Evolutionary conservation across 495 filamentous ascomycete genomes (phyloP).

Genomic region (Eremomyces bilateralis): DNA sequence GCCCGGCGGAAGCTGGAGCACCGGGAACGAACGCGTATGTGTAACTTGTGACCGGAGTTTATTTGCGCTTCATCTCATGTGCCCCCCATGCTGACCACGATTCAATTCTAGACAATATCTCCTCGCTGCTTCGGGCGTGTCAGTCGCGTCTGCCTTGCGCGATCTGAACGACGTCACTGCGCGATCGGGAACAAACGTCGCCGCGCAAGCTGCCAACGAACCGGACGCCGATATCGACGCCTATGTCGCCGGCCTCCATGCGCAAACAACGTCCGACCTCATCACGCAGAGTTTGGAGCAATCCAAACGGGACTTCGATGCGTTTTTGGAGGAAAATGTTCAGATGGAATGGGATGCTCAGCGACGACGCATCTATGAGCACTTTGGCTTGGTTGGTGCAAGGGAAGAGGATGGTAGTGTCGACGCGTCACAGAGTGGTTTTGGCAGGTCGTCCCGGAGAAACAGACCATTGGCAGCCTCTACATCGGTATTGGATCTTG

Average conservation of each 20-base stretch:
- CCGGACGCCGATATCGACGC: constrained; percentile 58
- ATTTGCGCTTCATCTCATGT: no score
- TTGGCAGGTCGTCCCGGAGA: constrained; percentile 37
- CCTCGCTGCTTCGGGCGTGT: constrained; percentile 72
- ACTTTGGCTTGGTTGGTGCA: constrained; percentile 60
- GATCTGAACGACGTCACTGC: constrained; percentile 45
- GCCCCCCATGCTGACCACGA: no score
- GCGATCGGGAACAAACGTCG: constrained; percentile 22
- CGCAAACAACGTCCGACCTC: constrained; percentile 78
- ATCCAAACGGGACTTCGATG: constrained; percentile 73
- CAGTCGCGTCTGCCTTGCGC: constrained; percentile 51
- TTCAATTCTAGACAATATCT: constrained; percentile 56
- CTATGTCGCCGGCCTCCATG: constrained; percentile 63
- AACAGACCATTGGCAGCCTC: constrained; percentile 20
- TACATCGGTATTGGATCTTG: constrained; percentile 28
- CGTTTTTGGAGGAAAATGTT: constrained; percentile 80
- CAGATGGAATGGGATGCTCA: constrained; percentile 91
- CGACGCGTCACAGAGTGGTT: constrained; percentile 13
- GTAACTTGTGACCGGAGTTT: no score
- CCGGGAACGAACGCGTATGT: constrained; percentile 10
- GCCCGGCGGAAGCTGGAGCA: constrained; percentile 22
- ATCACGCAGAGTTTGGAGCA: constrained; percentile 71
- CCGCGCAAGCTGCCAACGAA: constrained; percentile 21
- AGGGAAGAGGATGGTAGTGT: constrained; percentile 16
- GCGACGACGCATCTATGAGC: constrained; percentile 75